Conservation (phyloP, 306 rosid species). For the Sechiopsis laciniata region DNA sequence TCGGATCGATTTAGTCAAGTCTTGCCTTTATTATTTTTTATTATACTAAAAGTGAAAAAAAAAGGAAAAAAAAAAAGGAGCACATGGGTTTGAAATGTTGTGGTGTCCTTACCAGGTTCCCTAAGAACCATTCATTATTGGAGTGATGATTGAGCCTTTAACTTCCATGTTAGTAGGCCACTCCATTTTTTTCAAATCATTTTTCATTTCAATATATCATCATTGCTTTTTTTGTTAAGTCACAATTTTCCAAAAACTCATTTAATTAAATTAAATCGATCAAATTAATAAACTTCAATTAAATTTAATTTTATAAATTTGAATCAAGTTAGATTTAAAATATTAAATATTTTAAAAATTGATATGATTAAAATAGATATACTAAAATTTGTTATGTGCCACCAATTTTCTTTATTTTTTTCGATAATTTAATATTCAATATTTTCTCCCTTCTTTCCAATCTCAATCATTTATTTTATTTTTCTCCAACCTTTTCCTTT, state of each 20-base stretch:
- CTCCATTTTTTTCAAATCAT: background rate
- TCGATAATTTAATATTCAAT: background rate
- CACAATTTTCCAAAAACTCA: background rate
- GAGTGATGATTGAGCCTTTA: background rate
- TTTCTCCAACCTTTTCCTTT: background rate
- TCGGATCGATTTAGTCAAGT: background rate
- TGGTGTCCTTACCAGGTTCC: background rate
- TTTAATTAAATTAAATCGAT: no score
- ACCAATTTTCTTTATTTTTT: no score
- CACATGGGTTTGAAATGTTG: background rate
- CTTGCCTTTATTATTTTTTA: background rate
- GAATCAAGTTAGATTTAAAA: no score
- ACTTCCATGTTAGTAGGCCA: conserved; percentile 3
- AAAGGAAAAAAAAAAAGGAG: background rate
- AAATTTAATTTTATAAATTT: no score
- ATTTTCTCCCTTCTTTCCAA: background rate
- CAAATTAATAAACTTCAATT: no score
- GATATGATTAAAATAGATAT: no score
- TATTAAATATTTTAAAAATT: no score
- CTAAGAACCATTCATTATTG: conserved; percentile 3
- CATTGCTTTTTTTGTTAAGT: background rate
- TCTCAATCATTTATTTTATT: background rate
- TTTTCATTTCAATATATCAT: background rate
- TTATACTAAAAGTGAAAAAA: background rate
- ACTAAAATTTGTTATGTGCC: no score